These are phyloP conservation scores for Hyphodiscus sp. DNA, from an alignment of 2,329 filamentous ascomycete genomes.

Conservation along the genomic window DNA sequence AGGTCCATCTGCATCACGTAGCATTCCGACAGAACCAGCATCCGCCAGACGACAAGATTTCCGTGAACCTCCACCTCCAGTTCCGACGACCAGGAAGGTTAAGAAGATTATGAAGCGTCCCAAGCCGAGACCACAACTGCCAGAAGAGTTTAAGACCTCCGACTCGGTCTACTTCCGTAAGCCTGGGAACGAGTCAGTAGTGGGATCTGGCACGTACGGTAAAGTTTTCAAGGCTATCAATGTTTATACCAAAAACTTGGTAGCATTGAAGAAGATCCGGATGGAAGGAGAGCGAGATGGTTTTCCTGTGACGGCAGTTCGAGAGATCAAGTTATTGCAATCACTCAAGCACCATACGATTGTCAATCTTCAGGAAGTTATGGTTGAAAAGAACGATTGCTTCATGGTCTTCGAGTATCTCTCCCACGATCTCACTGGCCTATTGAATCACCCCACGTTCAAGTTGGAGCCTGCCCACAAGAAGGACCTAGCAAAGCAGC, in stretches of 20 bases:
- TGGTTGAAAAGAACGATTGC: constrained; percentile 98
- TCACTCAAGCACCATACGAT: constrained; percentile 77
- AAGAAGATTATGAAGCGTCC: constrained; percentile 63
- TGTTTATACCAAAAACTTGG: constrained; percentile 78
- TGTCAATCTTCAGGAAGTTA: constrained; percentile 79
- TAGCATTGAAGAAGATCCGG: constrained; percentile 83
- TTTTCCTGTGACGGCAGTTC: constrained; percentile 83
- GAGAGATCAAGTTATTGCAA: constrained; percentile 88
- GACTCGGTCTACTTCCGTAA: constrained; percentile 93
- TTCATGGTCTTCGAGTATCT: constrained; percentile 99
- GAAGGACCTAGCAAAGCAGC: constrained; percentile 86
- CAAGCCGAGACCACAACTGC: constrained; percentile 64
- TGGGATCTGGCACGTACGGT: constrained; percentile 91
- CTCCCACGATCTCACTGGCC: constrained; percentile 88
- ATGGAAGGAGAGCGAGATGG: constrained; percentile 92
- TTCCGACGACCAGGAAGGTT: constrained; percentile 45
- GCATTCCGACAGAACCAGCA: constrained; percentile 47
- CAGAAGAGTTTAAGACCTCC: constrained; percentile 66
- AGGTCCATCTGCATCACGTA: constrained; percentile 30
- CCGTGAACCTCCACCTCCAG: constrained; percentile 32
- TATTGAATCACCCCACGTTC: constrained; percentile 92
- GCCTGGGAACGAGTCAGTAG: constrained; percentile 93
- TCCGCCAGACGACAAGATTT: constrained; percentile 35
- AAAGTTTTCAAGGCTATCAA: constrained; percentile 94
- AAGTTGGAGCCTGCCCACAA: constrained; percentile 78